These are phyloP conservation scores for Atractiella rhizophila DNA, from an alignment of 768 basidiomycete species.

Conservation along the genomic window DNA sequence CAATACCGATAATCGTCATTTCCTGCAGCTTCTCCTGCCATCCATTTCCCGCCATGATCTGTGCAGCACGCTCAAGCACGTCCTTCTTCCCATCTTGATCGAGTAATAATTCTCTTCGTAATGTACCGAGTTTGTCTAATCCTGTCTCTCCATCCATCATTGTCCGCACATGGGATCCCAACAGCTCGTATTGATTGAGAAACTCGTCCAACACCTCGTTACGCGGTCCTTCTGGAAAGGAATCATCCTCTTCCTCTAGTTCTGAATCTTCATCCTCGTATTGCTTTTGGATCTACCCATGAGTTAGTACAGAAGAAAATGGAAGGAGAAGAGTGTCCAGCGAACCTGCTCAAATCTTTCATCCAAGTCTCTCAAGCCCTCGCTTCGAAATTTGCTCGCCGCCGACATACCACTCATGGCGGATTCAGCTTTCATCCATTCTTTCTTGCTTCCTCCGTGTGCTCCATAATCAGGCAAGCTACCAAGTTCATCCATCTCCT, in stretches of 20 bases:
- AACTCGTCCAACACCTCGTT: conserved; percentile 79
- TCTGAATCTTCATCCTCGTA: conserved; percentile 37
- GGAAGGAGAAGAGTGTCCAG: background rate
- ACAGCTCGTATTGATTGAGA: conserved; percentile 64
- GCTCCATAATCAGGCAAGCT: too few species aligned
- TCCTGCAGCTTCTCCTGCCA: conserved; percentile 19
- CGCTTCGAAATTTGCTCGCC: conserved; percentile 80
- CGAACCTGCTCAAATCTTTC: conserved; percentile 78
- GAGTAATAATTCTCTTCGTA: conserved; percentile 33
- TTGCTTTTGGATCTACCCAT: conserved; percentile 42
- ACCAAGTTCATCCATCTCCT: conserved; percentile 53
- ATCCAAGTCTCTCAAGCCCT: conserved; percentile 63
- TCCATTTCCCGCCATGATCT: conserved; percentile 8
- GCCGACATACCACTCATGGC: too few species aligned
- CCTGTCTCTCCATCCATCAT: too few species aligned
- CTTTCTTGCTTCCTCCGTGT: too few species aligned
- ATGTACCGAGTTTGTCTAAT: conserved; percentile 52
- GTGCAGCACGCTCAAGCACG: conserved; percentile 25
- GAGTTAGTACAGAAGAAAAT: background rate
- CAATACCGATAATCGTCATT: conserved; percentile 12
- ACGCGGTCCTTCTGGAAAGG: conserved; percentile 54
- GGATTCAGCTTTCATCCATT: too few species aligned
- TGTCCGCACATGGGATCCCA: conserved; percentile 65
- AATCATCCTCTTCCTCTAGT: conserved; percentile 21
- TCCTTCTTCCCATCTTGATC: conserved; percentile 22